Base-by-base conservation (phyloP, 139 green algal genomes). In the Deuterostichococcus epilithicus region DNA sequence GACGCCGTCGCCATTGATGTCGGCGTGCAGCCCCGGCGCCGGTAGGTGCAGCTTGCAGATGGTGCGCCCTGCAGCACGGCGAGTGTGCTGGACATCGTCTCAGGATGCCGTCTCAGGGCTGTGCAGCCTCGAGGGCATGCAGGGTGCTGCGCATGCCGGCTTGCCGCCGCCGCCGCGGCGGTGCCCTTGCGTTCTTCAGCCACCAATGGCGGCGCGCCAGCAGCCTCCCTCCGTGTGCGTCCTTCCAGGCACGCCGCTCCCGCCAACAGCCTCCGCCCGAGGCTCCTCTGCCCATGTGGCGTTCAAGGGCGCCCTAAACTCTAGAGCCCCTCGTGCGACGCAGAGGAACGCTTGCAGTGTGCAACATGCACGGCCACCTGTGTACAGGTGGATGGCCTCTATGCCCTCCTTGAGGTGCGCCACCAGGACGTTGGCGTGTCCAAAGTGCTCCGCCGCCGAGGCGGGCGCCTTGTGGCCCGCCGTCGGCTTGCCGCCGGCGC, bases 1-100 rank as follows among this genome's bases (percentile, higher is more conserved):
- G 13, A 98, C 89, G 2, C 96, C 94, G 78, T 99, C 96, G 3
- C 92, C 92, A 75, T 99, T 97, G 25, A 99, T 74, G 84, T 99
- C 96, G 0, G 82, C 89, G 38, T 99, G 96, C 70, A 98, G 87
- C n/a, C 86, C 86, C 30, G 81, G 63, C 13, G 80, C 45, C 8
- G 87, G 79, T 69, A 98, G 82, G 76, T 93, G 88, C 68, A 98
- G 89, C 85, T 91, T 90, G 81, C 92, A 97, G 34, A 97, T 84
- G 1, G 90, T 88, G 42, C 84, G 85, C 70, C 90, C 90, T 86
- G 79, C 45, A 73, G 2, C 15, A 73, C 42, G 20, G 47, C 18
- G 18, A 47, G 5, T 38, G 73, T n/a, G 15, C 37, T 66, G 26
- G 70, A 47, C 32, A 15, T 73, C 13, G 10, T 15, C 18, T 45